Base-by-base conservation (phyloP, 2,329 filamentous ascomycete species). In the Hypoxylon sp. region DNA sequence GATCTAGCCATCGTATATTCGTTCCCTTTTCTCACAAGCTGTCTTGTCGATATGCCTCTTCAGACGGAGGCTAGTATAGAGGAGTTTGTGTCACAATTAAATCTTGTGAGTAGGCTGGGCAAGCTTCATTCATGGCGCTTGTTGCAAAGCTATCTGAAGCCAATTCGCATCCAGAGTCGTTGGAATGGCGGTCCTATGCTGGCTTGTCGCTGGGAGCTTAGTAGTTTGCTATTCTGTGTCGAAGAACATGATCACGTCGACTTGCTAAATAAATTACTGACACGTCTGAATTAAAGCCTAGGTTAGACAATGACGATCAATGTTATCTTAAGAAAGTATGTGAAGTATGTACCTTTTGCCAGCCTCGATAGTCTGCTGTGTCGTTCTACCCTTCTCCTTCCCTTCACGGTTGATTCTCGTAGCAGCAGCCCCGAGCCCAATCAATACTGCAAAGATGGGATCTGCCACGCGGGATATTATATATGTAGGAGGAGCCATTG, bases 361-460 rank as follows among this genome's bases (percentile, higher is more conserved):
- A 59, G 81, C 80, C 17, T 83, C 79, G 50, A 88, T 75, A 0
- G 83, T 88, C 69, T 89, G 79, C 49, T 82, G 78, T 2, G 82
- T 83, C 2, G 83, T 85, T 72, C 77, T 84, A 58, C 87, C 87
- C 77, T 87, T 87, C 55, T 84, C 84, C 76, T 86, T 86, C 70
- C 87, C 85, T 73, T 89, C 87, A 38, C 87, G 86, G 70, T 85
- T 88, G 80, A 89, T 88, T 68, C 87, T 83, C 46, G 83, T 84
- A 9, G 79, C 84, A 25, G 87, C 86, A 1, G 87, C 87, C 23
- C 83, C 82, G 28, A 88, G 71, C 17, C 87, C 87, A 58, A 89
- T 88, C 61, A 84, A 75, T 13, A 89, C 73, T 41, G 86, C 87
- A 58, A 89, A 89, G 36, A 89, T 82, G 17, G 87, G 87, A 69